Evolutionary conservation across 2,329 filamentous ascomycete species (phyloP).

Genomic region (Fusarium hainanense): DNA sequence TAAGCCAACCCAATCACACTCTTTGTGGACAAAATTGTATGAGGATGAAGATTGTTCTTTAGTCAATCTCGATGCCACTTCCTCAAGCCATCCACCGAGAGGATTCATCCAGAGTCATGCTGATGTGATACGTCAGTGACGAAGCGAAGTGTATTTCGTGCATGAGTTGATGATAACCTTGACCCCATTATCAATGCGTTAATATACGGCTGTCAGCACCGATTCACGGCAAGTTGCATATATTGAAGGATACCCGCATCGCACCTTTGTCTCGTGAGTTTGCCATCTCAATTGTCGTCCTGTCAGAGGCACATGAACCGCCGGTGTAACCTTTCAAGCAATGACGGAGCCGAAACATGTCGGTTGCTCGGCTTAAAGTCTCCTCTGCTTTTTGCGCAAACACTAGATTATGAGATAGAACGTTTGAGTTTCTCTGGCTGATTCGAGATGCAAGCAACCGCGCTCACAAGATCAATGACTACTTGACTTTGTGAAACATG

Average conservation of each 20-base stretch:
- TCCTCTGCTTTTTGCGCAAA: background rate
- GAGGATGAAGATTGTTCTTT: no score
- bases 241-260: slow-evolving; percentile 3
- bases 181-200: background rate
- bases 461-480: slow-evolving; percentile 14
- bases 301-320: background rate
- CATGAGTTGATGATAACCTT: background rate
- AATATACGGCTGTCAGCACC: background rate
- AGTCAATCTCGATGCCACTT: background rate
- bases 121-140: background rate
- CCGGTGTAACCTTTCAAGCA: slow-evolving; percentile 1
- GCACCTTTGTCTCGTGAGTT: slow-evolving; percentile 19
- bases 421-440: background rate
- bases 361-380: background rate
- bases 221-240: background rate
- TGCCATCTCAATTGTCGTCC: background rate
- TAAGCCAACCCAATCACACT: background rate
- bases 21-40: no score
- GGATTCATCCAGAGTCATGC: background rate
- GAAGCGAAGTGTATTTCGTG: background rate
- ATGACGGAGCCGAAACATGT: slow-evolving; percentile 5
- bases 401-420: background rate
- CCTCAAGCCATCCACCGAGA: background rate
- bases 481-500: slow-evolving; percentile 1
- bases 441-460: slow-evolving; percentile 18